phyloP scores from a whole-genome alignment of 225 moss, liverwort and hornwort species.

The Lunularia cruciata region DNA sequence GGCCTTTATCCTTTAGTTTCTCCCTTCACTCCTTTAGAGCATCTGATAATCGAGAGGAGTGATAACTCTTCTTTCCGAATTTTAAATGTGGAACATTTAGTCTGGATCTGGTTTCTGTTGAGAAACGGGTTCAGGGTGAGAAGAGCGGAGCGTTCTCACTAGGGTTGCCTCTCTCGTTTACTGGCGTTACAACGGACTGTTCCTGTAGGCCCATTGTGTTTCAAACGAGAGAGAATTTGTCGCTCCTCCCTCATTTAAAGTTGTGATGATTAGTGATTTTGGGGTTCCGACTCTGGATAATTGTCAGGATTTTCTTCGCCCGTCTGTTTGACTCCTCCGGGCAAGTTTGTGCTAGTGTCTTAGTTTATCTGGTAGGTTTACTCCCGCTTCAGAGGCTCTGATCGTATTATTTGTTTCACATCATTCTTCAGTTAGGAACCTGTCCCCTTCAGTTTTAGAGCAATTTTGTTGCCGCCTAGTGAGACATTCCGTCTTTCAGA shows the following conservation, averaged over 20 bases:
- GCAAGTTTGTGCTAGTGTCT: neutral
- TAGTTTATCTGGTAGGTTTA: neutral
- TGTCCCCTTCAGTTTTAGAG: neutral
- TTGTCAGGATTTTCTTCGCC: neutral
- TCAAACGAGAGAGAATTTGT: neutral
- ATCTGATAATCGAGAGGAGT: neutral
- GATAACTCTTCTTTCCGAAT: neutral
- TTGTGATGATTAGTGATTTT: slow-evolving; percentile 15
- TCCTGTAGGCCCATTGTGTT: neutral
- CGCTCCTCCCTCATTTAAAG: neutral
- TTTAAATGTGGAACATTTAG: slow-evolving; percentile 7
- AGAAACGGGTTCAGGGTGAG: slow-evolving; percentile 8
- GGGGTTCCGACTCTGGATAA: slow-evolving; percentile 4
- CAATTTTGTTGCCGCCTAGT: neutral
- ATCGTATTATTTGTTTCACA: neutral
- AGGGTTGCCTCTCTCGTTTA: neutral
- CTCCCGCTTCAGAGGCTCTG: slow-evolving; percentile 1
- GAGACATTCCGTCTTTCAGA: neutral
- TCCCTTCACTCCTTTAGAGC: neutral
- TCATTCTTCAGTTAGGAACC: neutral
- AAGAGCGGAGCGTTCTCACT: slow-evolving; percentile 3
- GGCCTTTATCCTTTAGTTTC: neutral
- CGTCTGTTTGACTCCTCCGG: neutral
- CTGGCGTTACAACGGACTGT: neutral
- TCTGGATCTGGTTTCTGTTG: slow-evolving; percentile 24